Conservation (phyloP, 495 filamentous ascomycete species). For the Talaromyces adpressus region DNA sequence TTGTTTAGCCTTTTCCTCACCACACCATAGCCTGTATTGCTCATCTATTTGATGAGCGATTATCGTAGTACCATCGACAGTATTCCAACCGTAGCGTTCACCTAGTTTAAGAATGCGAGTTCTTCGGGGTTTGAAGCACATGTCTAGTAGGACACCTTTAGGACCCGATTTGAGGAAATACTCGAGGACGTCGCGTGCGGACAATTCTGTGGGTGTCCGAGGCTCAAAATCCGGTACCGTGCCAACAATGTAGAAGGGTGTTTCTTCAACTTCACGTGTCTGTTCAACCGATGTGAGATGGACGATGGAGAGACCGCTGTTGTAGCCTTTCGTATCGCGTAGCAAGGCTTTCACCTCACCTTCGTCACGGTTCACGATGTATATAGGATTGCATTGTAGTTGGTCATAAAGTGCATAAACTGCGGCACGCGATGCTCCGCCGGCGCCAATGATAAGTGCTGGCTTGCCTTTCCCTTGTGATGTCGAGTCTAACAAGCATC, state of each 20-base stretch:
- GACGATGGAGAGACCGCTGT: slow-evolving; percentile 23
- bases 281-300: slow-evolving; percentile 47
- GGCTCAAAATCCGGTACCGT: slow-evolving; percentile 60
- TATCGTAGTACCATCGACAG: slow-evolving; percentile 56
- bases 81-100: slow-evolving; percentile 47
- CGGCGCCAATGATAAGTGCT: slow-evolving; percentile 52
- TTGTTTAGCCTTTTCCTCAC: slow-evolving; percentile 32
- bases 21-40: slow-evolving; percentile 55
- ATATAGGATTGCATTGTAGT: slow-evolving; percentile 49
- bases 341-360: slow-evolving; percentile 52
- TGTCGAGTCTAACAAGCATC: slow-evolving; percentile 37
- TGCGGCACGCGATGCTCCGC: slow-evolving; percentile 55
- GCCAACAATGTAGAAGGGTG: slow-evolving; percentile 48
- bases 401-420: slow-evolving; percentile 47
- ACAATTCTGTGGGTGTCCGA: slow-evolving; percentile 41
- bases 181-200: slow-evolving; percentile 41
- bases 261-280: slow-evolving; percentile 31
- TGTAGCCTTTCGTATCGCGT: slow-evolving; percentile 21
- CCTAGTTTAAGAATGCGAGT: slow-evolving; percentile 49
- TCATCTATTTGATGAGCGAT: slow-evolving; percentile 64
- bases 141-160: slow-evolving; percentile 60
- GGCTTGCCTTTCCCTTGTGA: slow-evolving; percentile 34
- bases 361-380: slow-evolving; percentile 57
- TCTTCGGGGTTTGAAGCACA: slow-evolving; percentile 65
- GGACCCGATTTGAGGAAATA: slow-evolving; percentile 34